These are phyloP conservation scores for Atkinsonella hypoxylon DNA, from an alignment of 2,329 filamentous ascomycete genomes.

Conservation along the genomic window DNA sequence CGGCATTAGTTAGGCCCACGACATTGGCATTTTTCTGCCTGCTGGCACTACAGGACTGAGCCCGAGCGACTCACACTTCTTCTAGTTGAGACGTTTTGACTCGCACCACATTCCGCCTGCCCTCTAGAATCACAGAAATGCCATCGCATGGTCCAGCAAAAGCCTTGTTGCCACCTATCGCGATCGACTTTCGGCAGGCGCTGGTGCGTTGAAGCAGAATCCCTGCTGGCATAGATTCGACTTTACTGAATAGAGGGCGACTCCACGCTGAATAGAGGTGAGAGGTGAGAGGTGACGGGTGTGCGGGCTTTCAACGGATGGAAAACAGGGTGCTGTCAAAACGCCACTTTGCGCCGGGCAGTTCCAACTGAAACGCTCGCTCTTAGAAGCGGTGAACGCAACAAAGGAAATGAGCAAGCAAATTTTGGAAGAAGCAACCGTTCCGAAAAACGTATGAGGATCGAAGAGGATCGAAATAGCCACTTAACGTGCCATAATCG, in stretches of 20 bases:
- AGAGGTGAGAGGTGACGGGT: slow-evolving; percentile 1
- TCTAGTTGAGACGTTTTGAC: neutral
- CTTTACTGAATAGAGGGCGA: neutral
- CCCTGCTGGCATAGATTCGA: neutral
- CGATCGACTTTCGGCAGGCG: neutral
- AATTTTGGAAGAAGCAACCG: neutral
- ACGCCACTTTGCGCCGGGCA: neutral
- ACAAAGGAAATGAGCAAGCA: neutral
- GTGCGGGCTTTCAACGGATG: neutral
- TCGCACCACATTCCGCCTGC: neutral
- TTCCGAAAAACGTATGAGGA: neutral
- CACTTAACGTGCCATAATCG: too few species aligned
- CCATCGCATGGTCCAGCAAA: neutral
- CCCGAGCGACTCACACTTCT: neutral
- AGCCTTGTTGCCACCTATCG: neutral
- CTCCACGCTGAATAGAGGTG: neutral
- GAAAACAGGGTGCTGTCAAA: neutral
- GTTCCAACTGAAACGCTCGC: neutral
- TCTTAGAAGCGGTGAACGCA: slow-evolving; percentile 1
- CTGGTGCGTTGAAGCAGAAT: neutral
- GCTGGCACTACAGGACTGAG: neutral
- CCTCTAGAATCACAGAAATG: neutral
- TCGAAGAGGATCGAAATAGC: neutral
- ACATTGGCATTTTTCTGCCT: neutral
- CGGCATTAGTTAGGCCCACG: neutral